phyloP scores from a whole-genome alignment of 2,329 filamentous ascomycete genomes.

The Eurotiales sp. region DNA sequence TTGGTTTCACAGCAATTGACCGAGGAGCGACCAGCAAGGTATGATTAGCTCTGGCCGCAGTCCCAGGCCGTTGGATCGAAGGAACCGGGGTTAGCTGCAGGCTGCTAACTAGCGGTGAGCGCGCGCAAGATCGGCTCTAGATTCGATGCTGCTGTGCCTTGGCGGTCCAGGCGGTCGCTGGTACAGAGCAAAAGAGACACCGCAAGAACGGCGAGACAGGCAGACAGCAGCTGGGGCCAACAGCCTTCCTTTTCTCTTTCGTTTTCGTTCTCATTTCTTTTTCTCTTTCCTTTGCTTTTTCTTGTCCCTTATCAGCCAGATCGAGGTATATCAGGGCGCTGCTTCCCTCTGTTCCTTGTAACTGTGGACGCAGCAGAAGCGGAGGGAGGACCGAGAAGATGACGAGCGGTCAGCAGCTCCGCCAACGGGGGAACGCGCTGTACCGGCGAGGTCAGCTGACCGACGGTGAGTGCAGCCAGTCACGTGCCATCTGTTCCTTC shows the following conservation, averaged over 20 bases:
- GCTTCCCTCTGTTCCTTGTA: background rate
- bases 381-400: too few species aligned
- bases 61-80: conserved; percentile 4
- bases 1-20: too few species aligned
- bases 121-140: conserved; percentile 7
- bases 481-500: background rate
- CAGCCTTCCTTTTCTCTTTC: background rate
- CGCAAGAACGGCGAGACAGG: conserved; percentile 6
- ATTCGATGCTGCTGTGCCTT: conserved; percentile 3
- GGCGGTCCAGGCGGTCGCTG: conserved; percentile 1
- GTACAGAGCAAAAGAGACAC: conserved; percentile 3
- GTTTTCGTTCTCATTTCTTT: background rate
- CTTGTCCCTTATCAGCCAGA: background rate
- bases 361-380: too few species aligned
- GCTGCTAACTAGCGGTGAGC: conserved; percentile 8
- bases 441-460: conserved; percentile 14
- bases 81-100: too few species aligned
- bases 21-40: too few species aligned
- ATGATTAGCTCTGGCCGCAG: background rate
- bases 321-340: background rate
- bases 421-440: conserved; percentile 14
- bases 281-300: background rate
- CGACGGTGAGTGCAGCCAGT: conserved; percentile 12
- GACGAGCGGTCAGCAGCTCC: too few species aligned
- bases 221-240: conserved; percentile 1